Evolutionary conservation across 1,139 yeast species (phyloP).

Genomic region (Kodamaea suecica): DNA sequence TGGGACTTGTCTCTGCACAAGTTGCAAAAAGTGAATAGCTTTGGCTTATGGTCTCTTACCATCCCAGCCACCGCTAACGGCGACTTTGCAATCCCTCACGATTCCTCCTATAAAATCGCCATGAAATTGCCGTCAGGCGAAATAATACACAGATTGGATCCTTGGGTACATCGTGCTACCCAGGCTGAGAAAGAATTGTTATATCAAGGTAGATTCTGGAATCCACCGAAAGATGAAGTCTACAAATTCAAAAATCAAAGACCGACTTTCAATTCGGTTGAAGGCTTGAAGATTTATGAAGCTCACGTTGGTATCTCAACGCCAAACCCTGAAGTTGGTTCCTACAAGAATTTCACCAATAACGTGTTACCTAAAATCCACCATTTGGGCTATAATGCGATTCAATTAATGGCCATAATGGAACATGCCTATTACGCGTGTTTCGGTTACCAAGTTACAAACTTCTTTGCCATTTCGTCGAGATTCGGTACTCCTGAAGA

Average conservation of each 20-base stretch:
- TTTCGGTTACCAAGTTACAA: conserved; percentile 93
- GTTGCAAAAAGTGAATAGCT: conserved; percentile 52
- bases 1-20: conserved; percentile 68
- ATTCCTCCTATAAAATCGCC: conserved; percentile 72
- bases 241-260: conserved; percentile 65
- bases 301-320: conserved; percentile 96
- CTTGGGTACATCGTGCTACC: conserved; percentile 85
- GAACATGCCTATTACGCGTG: conserved; percentile 98
- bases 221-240: conserved; percentile 49
- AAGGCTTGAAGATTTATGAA: conserved; percentile 77
- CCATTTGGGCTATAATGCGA: conserved; percentile 83
- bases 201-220: conserved; percentile 93
- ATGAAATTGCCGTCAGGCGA: conserved; percentile 67
- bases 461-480: conserved; percentile 85
- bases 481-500: conserved; percentile 95
- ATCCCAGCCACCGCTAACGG: conserved; percentile 53
- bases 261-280: conserved; percentile 45
- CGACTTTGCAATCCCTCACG: conserved; percentile 71
- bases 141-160: conserved; percentile 76
- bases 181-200: conserved; percentile 46
- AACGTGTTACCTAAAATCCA: conserved; percentile 82
- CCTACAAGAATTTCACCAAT: conserved; percentile 79
- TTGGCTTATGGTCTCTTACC: conserved; percentile 64
- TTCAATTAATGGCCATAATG: conserved; percentile 97
- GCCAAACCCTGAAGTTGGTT: conserved; percentile 80